Conservation (phyloP, 2,329 filamentous ascomycete species). For the Hypoxylon sp. region DNA sequence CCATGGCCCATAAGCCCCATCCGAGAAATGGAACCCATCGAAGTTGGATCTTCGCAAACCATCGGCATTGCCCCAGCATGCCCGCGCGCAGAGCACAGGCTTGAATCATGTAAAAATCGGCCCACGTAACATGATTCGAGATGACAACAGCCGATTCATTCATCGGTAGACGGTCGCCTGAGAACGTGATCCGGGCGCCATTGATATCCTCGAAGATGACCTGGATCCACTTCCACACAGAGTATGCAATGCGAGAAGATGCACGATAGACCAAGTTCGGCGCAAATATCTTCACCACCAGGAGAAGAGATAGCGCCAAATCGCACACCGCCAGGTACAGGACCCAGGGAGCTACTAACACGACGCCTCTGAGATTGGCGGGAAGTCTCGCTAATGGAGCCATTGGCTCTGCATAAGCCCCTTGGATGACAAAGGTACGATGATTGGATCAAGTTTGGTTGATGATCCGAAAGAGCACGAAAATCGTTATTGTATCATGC, state of each 20-base stretch:
- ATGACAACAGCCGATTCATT: slow-evolving; percentile 72
- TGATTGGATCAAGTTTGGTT: slow-evolving; percentile 3
- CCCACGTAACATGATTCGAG: slow-evolving; percentile 71
- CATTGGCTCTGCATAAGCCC: slow-evolving; percentile 9
- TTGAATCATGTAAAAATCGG: slow-evolving; percentile 75
- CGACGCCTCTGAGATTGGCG: slow-evolving; percentile 58
- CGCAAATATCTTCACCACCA: slow-evolving; percentile 61
- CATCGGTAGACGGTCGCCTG: slow-evolving; percentile 64
- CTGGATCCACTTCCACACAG: slow-evolving; percentile 70
- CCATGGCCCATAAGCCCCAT: slow-evolving; percentile 75
- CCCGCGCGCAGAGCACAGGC: slow-evolving; percentile 64
- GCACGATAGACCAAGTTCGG: slow-evolving; percentile 66
- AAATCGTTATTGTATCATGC: slow-evolving; percentile 4
- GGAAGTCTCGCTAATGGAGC: slow-evolving; percentile 45
- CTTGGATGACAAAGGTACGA: neutral
- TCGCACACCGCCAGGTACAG: slow-evolving; percentile 66
- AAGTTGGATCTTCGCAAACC: slow-evolving; percentile 73
- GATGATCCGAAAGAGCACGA: slow-evolving; percentile 7
- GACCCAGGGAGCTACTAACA: slow-evolving; percentile 66
- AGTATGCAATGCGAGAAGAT: slow-evolving; percentile 67
- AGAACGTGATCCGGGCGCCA: slow-evolving; percentile 65
- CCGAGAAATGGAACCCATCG: slow-evolving; percentile 71
- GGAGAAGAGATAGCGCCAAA: slow-evolving; percentile 62
- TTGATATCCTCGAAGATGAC: slow-evolving; percentile 68
- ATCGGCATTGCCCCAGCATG: slow-evolving; percentile 73